These are phyloP conservation scores for Aspergillus heteromorphus DNA, from an alignment of 495 filamentous ascomycete genomes.

Conservation along the genomic window DNA sequence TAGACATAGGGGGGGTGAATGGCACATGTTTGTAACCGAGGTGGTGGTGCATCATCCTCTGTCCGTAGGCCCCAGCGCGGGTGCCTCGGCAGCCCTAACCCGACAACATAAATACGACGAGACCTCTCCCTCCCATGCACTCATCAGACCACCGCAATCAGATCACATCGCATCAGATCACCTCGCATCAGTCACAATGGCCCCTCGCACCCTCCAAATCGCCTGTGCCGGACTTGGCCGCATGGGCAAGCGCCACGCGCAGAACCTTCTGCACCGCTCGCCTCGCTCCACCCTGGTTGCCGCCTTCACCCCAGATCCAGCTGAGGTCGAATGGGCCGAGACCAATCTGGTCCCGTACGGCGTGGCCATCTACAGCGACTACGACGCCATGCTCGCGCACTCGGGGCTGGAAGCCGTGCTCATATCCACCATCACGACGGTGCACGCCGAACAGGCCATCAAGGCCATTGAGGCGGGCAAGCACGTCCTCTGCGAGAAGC, in stretches of 20 bases:
- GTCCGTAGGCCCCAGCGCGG: too few relatives aligned
- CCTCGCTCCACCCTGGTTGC: conserved; percentile 48
- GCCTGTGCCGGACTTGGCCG: conserved; percentile 49
- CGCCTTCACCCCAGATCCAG: conserved; percentile 39
- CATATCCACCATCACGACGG: conserved; percentile 45
- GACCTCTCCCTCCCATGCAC: too few relatives aligned
- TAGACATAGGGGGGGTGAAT: too few relatives aligned
- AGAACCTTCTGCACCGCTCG: conserved; percentile 44
- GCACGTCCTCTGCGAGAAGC: conserved; percentile 54
- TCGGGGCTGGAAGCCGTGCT: conserved; percentile 47
- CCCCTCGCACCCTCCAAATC: conserved; percentile 38
- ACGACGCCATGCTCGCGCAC: conserved; percentile 49
- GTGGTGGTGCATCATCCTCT: too few relatives aligned
- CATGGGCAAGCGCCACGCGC: conserved; percentile 52
- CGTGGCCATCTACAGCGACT: conserved; percentile 42
- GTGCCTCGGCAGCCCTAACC: too few relatives aligned
- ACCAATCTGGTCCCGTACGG: conserved; percentile 39
- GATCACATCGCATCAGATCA: neutral
- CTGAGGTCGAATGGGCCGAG: conserved; percentile 46
- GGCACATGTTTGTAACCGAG: too few relatives aligned
- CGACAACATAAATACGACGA: too few relatives aligned
- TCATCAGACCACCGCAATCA: too few relatives aligned
- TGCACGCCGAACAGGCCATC: conserved; percentile 51
- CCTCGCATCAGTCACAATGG: conserved; percentile 22
- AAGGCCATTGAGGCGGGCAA: conserved; percentile 47